Conservation (phyloP, 2,329 filamentous ascomycete genomes). For the Fulvia fulva region DNA sequence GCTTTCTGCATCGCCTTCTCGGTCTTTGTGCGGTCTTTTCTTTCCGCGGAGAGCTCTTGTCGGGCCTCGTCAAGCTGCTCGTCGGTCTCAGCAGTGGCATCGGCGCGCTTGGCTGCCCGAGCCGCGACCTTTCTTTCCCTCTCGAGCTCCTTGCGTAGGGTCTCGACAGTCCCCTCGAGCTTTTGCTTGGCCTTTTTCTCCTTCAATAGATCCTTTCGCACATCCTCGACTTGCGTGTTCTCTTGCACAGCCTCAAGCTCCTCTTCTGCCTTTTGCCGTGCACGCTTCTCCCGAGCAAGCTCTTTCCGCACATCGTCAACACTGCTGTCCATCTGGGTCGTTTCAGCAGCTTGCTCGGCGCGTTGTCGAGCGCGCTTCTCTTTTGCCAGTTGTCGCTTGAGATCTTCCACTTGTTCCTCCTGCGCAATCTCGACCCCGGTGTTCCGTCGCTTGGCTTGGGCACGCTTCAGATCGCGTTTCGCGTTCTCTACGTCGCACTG, state of each 20-base stretch:
- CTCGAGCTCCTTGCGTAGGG: conserved; percentile 31
- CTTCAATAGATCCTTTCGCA: conserved; percentile 31
- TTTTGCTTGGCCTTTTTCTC: conserved; percentile 31
- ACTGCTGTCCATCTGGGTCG: conserved; percentile 30
- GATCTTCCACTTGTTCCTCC: conserved; percentile 40
- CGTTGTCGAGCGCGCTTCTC: conserved; percentile 45
- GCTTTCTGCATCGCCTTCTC: conserved; percentile 55
- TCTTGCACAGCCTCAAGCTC: conserved; percentile 37
- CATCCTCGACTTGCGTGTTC: conserved; percentile 32
- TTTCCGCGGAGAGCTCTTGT: conserved; percentile 49
- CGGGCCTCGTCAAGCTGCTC: conserved; percentile 46
- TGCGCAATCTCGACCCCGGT: conserved; percentile 47
- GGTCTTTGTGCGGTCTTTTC: conserved; percentile 49
- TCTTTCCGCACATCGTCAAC: conserved; percentile 32
- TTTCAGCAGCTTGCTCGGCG: conserved; percentile 35
- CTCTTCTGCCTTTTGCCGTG: conserved; percentile 32
- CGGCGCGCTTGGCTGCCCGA: conserved; percentile 39
- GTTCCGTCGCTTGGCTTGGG: conserved; percentile 47
- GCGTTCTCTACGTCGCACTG: conserved; percentile 82
- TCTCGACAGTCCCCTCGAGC: conserved; percentile 37
- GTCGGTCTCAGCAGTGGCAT: conserved; percentile 39
- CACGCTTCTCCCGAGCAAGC: conserved; percentile 31
- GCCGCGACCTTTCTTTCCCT: conserved; percentile 32
- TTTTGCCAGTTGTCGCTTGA: conserved; percentile 44
- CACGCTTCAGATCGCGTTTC: conserved; percentile 63